Conservation (phyloP, 495 filamentous ascomycete species). For the Lophium mytilinum region DNA sequence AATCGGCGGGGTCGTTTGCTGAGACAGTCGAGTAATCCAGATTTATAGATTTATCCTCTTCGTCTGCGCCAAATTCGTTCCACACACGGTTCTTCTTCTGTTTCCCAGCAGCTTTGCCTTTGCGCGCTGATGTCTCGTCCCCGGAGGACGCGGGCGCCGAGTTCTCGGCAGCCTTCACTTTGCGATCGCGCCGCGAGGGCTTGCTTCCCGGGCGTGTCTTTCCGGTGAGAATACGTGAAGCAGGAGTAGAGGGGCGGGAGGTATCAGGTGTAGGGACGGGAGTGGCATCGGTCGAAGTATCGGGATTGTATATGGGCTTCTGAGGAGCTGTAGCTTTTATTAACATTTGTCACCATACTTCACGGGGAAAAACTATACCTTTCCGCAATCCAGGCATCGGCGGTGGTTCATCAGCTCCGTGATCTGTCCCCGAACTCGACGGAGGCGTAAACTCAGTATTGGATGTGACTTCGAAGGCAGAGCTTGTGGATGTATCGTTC, state of each 20-base stretch:
- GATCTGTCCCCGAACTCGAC: conserved; percentile 31
- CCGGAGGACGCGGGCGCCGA: conserved; percentile 71
- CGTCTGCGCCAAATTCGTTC: conserved; percentile 86
- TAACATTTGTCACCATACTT: not conserved
- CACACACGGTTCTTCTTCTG: conserved; percentile 79
- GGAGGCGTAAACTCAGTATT: conserved; percentile 32
- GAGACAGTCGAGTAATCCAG: conserved; percentile 77
- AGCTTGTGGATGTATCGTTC: conserved; percentile 34
- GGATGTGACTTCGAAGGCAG: conserved; percentile 22
- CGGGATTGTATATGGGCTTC: conserved; percentile 27
- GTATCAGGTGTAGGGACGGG: conserved; percentile 64
- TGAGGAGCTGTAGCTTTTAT: conserved; percentile 10
- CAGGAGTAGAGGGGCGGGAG: conserved; percentile 73
- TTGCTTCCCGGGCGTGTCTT: conserved; percentile 64
- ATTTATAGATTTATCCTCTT: conserved; percentile 62
- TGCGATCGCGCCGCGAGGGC: conserved; percentile 73
- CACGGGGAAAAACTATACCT: not conserved
- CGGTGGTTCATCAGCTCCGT: conserved; percentile 39
- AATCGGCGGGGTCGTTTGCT: conserved; percentile 43
- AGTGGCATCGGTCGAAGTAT: conserved; percentile 51
- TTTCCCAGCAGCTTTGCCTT: conserved; percentile 38
- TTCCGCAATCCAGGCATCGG: conserved; percentile 50
- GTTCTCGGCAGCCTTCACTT: conserved; percentile 60
- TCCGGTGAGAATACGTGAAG: conserved; percentile 57
- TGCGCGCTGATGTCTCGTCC: conserved; percentile 58